These are phyloP conservation scores for Coniochaeta ligniaria DNA, from an alignment of 2,329 filamentous ascomycete species.

Conservation along the genomic window DNA sequence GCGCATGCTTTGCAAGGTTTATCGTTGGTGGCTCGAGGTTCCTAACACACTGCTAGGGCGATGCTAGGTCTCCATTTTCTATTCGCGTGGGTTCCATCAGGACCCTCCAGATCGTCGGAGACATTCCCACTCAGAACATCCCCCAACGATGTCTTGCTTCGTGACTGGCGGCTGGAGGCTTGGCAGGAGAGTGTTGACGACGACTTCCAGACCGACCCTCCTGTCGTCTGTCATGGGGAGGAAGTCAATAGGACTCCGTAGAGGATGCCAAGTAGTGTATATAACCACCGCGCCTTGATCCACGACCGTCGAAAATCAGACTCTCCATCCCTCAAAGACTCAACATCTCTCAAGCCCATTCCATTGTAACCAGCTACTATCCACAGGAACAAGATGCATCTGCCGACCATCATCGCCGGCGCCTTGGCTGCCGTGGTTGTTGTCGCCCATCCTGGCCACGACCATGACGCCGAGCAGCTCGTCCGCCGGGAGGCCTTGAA, in stretches of 20 bases:
- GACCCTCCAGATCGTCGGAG: background rate
- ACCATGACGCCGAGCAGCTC: slow-evolving; percentile 29
- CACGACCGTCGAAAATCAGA: no score
- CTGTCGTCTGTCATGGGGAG: no score
- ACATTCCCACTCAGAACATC: background rate
- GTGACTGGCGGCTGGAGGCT: background rate
- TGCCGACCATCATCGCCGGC: slow-evolving; percentile 6
- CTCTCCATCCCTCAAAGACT: background rate
- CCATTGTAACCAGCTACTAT: background rate
- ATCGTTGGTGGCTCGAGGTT: background rate
- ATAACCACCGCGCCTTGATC: no score
- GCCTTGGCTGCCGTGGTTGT: slow-evolving; percentile 14
- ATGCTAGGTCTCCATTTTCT: background rate
- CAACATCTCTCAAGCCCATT: background rate
- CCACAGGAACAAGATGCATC: background rate
- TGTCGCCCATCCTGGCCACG: slow-evolving; percentile 32
- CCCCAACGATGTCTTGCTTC: background rate
- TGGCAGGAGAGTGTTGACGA: background rate
- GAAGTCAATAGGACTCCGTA: no score
- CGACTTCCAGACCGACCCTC: background rate
- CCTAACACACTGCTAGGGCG: background rate
- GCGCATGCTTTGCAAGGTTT: background rate
- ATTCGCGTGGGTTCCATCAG: background rate
- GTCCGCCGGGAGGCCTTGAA: slow-evolving; percentile 31
- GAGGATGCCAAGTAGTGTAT: no score